Evolutionary conservation across 305 asterid species (phyloP), one percentile per base, ranked within the genome.

Genomic region (Fraxinus dipetala): DNA sequence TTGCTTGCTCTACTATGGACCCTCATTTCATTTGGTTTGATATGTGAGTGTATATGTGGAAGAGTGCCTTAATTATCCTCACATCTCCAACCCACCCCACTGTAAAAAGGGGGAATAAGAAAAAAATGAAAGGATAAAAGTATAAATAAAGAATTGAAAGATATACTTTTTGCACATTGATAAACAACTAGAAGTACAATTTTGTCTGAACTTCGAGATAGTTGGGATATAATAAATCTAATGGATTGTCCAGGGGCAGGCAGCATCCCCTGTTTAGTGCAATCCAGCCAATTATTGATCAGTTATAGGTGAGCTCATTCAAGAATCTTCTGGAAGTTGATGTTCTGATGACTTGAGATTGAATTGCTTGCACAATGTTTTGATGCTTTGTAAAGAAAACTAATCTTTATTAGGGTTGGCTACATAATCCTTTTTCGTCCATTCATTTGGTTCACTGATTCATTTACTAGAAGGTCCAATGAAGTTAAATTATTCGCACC

Each of bases 21-120:
- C 78, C 48, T 36, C 77, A 67, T 63, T 69, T 59, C 31, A 61
- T 7, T 56, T 78, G n/a, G 63, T 72, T 11, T 76, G 72, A 14
- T 51, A 20, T 22, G 72, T 24, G 75, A 16, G 34, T n/a, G 5
- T 77, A n/a, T 79, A 56, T 30, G 45, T 72, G 75, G 63, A 51
- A 72, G 56, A 31, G 16, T 54, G 56, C 59, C 78, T 73, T 74
- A 20, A 32, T 38, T 80, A 18, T 35, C 22, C 77, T 69, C 75
- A 45, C 6, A 1, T 9, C 72, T 24, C 34, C 72, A 63, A 20
- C 70, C 28, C 70, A 61, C 8, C 67, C 67, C 67, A 18, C 28
- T 2, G 11, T 2, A 56, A 56, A 6, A 56, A 18, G 30, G 34
- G 5, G 14, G 13, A 24, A 63, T 5, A 24, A 24, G 32, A 63